These are phyloP conservation scores for Russula vinacea DNA, from an alignment of 768 basidiomycete species.

Conservation along the genomic window DNA sequence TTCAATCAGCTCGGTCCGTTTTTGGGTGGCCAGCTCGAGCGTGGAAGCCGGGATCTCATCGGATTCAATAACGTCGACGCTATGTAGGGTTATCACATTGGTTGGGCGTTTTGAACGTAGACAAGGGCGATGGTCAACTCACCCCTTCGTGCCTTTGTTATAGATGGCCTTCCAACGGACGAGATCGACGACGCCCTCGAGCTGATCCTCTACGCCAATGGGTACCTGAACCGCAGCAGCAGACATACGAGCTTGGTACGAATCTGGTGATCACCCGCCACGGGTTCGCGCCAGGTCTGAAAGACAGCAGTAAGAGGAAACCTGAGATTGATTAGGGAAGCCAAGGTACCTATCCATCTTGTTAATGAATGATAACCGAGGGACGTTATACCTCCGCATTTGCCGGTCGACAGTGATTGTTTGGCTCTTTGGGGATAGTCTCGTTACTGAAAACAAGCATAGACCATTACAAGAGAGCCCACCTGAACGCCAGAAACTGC, in stretches of 20 bases:
- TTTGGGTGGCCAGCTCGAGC: slow-evolving; percentile 69
- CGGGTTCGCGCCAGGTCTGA: slow-evolving; percentile 92
- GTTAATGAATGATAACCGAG: slow-evolving; percentile 94
- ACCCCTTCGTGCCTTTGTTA: slow-evolving; percentile 95
- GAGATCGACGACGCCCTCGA: slow-evolving; percentile 90
- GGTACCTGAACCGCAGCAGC: slow-evolving; percentile 96
- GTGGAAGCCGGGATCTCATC: slow-evolving; percentile 84
- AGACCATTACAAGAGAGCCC: slow-evolving; percentile 26
- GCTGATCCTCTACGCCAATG: slow-evolving; percentile 84
- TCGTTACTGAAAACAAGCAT: neutral
- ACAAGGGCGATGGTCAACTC: slow-evolving; percentile 31
- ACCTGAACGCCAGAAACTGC: slow-evolving; percentile 96
- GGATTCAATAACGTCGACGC: slow-evolving; percentile 71
- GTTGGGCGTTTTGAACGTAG: neutral
- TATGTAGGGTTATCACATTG: slow-evolving; percentile 34
- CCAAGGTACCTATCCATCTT: slow-evolving; percentile 87
- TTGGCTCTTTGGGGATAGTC: slow-evolving; percentile 61
- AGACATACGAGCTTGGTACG: slow-evolving; percentile 86
- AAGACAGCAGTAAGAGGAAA: neutral
- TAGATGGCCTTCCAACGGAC: slow-evolving; percentile 93
- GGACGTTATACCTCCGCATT: slow-evolving; percentile 96
- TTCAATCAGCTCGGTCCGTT: slow-evolving; percentile 90
- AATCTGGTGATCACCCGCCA: slow-evolving; percentile 92
- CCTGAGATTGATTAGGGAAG: neutral
- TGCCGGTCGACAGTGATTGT: slow-evolving; percentile 98